Conservation (phyloP, 108 stramenopile genomes). For the Pinguiococcus pyrenoidosus region DNA sequence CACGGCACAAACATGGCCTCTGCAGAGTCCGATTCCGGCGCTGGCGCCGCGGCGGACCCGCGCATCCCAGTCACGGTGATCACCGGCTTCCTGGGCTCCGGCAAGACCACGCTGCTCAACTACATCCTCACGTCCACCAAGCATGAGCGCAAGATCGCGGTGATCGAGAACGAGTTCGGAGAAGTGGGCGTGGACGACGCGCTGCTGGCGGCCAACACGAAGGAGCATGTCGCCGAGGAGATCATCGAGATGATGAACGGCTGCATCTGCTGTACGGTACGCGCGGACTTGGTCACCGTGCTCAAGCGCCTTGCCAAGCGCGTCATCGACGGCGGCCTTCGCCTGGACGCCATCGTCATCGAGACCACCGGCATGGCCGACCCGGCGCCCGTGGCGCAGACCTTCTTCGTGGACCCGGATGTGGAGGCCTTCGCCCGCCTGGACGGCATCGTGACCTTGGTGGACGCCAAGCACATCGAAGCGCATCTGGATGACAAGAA, state of each 20-base stretch:
- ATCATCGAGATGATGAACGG: constrained; percentile 49
- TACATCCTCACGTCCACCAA: constrained; percentile 56
- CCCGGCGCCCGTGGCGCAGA: constrained; percentile 80
- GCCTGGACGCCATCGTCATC: constrained; percentile 78
- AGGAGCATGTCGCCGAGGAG: constrained; percentile 37
- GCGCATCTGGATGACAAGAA: constrained; percentile 62
- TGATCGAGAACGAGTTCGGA: constrained; percentile 76
- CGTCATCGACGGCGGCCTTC: constrained; percentile 8
- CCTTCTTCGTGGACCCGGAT: constrained; percentile 86
- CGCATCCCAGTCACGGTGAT: constrained; percentile 41
- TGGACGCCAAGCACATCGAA: constrained; percentile 74
- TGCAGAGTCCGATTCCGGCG: too few relatives aligned
- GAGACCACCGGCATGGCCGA: constrained; percentile 95
- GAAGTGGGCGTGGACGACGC: constrained; percentile 28
- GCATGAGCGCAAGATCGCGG: constrained; percentile 70
- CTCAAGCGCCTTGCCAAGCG: constrained; percentile 56
- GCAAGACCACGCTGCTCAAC: constrained; percentile 56
- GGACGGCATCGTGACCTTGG: constrained; percentile 83
- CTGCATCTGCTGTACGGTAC: constrained; percentile 45
- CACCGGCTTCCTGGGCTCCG: constrained; percentile 46
- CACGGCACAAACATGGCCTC: too few relatives aligned
- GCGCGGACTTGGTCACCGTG: constrained; percentile 41
- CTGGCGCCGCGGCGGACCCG: too few relatives aligned
- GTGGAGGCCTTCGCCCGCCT: constrained; percentile 45
- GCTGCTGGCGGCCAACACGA: constrained; percentile 20